Percentiles rank a stretch among this genome's conserved stretches.
phyloP scores from a whole-genome alignment of 2,329 filamentous ascomycete genomes.

The Aspergillus ochraceoroseus region DNA sequence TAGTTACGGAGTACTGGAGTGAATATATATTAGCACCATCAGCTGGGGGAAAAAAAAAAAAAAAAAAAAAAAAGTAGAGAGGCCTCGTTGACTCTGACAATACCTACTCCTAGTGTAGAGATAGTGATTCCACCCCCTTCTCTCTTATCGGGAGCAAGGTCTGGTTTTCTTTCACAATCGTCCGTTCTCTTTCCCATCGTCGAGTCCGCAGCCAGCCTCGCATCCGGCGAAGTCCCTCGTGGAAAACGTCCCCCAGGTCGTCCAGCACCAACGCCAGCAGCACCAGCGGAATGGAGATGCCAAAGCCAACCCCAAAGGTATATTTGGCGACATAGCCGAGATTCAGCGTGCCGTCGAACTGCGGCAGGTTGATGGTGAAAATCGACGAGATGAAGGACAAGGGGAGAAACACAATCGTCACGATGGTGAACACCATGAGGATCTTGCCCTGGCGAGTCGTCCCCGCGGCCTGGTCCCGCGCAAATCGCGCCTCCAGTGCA shows the following conservation, averaged over 20 bases:
- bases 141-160: conserved; percentile 11
- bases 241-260: conserved; percentile 35
- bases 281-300: conserved; percentile 50
- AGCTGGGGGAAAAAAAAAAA: no score
- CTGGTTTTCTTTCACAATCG: not conserved
- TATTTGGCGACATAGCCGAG: conserved; percentile 52
- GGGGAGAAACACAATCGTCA: conserved; percentile 55
- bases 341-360: conserved; percentile 44
- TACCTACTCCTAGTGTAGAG: no score
- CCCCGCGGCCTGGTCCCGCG: conserved; percentile 55
- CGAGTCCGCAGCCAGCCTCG: conserved; percentile 25
- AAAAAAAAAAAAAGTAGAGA: no score
- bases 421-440: conserved; percentile 57
- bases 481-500: conserved; percentile 59
- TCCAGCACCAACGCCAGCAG: conserved; percentile 46
- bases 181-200: conserved; percentile 2
- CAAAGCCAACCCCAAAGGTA: conserved; percentile 53
- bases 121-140: no score
- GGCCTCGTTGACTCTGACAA: no score
- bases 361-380: conserved; percentile 52
- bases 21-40: no score
- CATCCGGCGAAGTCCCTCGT: conserved; percentile 21
- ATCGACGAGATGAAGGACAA: conserved; percentile 53
- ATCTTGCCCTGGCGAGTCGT: conserved; percentile 56
- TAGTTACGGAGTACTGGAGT: no score